A percentile compares a stretch with the other conserved stretches of the same genome.
These are phyloP conservation scores for Saccharomyces jurei DNA, from an alignment of 805 yeast species.

Conservation along the genomic window DNA sequence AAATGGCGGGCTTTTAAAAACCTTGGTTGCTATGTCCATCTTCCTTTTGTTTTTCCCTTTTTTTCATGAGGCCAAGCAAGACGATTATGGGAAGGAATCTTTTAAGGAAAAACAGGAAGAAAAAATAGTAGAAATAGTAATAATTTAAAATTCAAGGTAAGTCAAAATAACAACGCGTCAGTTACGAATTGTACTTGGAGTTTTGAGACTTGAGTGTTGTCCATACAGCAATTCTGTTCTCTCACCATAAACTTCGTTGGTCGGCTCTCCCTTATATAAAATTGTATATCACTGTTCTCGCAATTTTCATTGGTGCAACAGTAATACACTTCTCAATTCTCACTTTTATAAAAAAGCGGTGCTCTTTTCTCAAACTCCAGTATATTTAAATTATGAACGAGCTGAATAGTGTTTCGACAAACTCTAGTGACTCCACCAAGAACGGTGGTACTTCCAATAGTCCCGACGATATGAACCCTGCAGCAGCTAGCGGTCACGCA, in stretches of 20 bases:
- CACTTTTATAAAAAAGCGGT: not conserved
- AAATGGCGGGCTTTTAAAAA: not conserved
- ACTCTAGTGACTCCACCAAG: constrained; percentile 5
- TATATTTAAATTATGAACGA: not conserved
- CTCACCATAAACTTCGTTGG: not conserved
- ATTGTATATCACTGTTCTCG: not conserved
- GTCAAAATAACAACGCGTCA: not conserved
- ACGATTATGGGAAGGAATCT: not conserved
- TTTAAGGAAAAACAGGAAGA: not conserved
- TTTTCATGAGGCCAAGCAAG: not conserved
- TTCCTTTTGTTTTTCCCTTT: not conserved
- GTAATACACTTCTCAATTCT: not conserved
- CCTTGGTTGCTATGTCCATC: not conserved
- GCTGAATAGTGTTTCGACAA: not conserved
- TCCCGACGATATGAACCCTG: not conserved
- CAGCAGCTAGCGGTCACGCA: not conserved
- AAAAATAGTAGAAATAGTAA: not conserved
- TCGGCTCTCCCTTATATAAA: not conserved
- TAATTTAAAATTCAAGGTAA: not conserved
- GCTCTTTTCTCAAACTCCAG: not conserved
- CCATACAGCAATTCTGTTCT: not conserved
- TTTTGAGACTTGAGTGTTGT: not conserved
- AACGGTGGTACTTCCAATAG: constrained; percentile 3
- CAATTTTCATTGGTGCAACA: not conserved
- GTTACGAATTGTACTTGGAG: not conserved